Conservation (phyloP, 1,284 basidiomycete species). For the Pseudozyma pruni region DNA sequence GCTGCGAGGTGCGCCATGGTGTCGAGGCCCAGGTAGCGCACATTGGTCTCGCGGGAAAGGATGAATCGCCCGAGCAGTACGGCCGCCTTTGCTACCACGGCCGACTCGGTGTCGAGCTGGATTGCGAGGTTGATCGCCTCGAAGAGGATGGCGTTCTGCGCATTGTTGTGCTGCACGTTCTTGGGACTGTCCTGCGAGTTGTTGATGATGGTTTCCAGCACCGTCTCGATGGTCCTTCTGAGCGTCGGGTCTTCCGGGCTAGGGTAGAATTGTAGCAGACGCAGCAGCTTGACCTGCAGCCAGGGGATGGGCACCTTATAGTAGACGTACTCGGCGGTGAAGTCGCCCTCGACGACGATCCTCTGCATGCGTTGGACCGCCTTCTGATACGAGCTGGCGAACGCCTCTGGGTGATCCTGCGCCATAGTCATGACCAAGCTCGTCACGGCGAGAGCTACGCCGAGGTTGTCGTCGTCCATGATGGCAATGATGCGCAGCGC, state of each 20-base stretch:
- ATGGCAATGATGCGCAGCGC: constrained; percentile 91
- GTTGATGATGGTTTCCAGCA: constrained; percentile 89
- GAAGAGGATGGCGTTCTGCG: constrained; percentile 96
- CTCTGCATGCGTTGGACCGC: constrained; percentile 88
- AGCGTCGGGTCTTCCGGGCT: constrained; percentile 88
- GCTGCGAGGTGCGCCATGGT: constrained; percentile 98
- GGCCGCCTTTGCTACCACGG: constrained; percentile 88
- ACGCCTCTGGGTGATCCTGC: constrained; percentile 91
- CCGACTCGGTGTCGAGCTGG: constrained; percentile 91
- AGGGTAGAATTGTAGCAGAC: constrained; percentile 93
- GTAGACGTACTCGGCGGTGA: constrained; percentile 88
- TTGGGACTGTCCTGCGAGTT: constrained; percentile 92
- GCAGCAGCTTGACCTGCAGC: constrained; percentile 95
- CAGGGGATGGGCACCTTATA: constrained; percentile 98
- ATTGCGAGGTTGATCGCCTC: constrained; percentile 98
- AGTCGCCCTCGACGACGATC: constrained; percentile 86
- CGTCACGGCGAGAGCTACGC: constrained; percentile 92
- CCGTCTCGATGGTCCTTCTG: constrained; percentile 80
- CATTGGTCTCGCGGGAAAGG: constrained; percentile 96
- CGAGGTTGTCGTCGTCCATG: constrained; percentile 89
- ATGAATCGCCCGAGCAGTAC: constrained; percentile 93
- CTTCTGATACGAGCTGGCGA: constrained; percentile 89
- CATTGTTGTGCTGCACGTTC: constrained; percentile 98
- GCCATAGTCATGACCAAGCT: constrained; percentile 94
- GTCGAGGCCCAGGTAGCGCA: constrained; percentile 95